phyloP scores from a whole-genome alignment of 2,329 filamentous ascomycete genomes.

The Fusarium longipes region DNA sequence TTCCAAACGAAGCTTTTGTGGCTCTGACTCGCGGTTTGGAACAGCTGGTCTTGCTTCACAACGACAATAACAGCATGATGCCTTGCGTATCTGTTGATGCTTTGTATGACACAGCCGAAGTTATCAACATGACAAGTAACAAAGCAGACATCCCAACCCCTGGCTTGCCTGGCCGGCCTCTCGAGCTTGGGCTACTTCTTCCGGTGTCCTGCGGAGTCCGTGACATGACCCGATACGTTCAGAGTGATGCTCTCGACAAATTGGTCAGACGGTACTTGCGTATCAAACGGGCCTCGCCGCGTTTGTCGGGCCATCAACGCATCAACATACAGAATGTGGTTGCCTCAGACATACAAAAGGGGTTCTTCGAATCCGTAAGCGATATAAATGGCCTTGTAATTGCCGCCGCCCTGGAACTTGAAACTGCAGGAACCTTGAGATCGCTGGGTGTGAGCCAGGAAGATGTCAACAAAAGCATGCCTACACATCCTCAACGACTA shows the following conservation, averaged over 20 bases:
- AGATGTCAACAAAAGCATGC: background rate
- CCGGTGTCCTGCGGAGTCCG: constrained; percentile 18
- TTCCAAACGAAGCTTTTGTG: constrained; percentile 48
- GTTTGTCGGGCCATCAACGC: constrained; percentile 7
- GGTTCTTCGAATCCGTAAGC: constrained; percentile 44
- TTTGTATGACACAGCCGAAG: constrained; percentile 31
- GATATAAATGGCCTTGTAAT: constrained; percentile 47
- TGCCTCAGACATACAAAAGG: constrained; percentile 11
- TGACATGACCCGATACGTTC: constrained; percentile 43
- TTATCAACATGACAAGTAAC: constrained; percentile 7
- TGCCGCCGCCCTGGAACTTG: constrained; percentile 43
- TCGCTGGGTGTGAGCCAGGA: constrained; percentile 15
- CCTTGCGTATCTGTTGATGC: constrained; percentile 39
- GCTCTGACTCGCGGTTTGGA: constrained; percentile 46
- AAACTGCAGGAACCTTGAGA: constrained; percentile 27
- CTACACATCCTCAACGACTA: background rate
- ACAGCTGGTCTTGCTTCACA: constrained; percentile 47
- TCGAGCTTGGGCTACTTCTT: constrained; percentile 28
- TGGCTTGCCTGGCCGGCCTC: constrained; percentile 17
- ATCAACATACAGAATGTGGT: constrained; percentile 39
- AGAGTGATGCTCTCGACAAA: constrained; percentile 36
- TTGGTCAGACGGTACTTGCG: constrained; percentile 31
- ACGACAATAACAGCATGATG: constrained; percentile 32
- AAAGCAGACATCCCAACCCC: background rate
- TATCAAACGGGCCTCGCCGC: constrained; percentile 15